These are phyloP conservation scores for Echria macrotheca DNA, from an alignment of 495 filamentous ascomycete species.

Conservation along the genomic window DNA sequence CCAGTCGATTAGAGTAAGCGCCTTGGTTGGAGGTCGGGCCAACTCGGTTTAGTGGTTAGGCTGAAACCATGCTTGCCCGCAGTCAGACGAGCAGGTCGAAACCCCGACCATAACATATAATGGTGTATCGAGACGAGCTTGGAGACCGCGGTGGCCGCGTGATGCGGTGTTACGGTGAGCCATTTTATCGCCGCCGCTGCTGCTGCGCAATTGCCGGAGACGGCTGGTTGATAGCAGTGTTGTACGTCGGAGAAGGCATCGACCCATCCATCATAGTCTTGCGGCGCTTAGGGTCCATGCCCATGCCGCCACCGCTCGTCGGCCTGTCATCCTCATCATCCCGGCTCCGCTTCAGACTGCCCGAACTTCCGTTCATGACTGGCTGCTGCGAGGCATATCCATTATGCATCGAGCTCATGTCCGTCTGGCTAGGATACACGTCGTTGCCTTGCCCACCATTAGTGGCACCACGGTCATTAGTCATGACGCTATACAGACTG, in stretches of 20 bases:
- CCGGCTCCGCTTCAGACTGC: slow-evolving; percentile 73
- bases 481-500: slow-evolving; percentile 86
- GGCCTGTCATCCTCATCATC: slow-evolving; percentile 72
- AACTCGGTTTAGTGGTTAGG: too few species aligned
- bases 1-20: too few species aligned
- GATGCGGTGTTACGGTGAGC: too few species aligned
- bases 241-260: slow-evolving; percentile 41
- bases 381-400: slow-evolving; percentile 51
- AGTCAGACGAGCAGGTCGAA: slow-evolving; percentile 5
- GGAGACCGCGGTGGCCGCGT: too few species aligned
- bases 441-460: slow-evolving; percentile 62
- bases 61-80: too few species aligned
- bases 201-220: slow-evolving; percentile 32
- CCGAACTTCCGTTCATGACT: slow-evolving; percentile 60
- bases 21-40: too few species aligned
- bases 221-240: slow-evolving; percentile 39
- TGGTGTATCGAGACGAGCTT: too few species aligned
- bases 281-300: slow-evolving; percentile 72
- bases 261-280: slow-evolving; percentile 64
- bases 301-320: slow-evolving; percentile 52
- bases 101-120: slow-evolving; percentile 13
- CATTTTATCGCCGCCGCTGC: slow-evolving; percentile 29
- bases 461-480: slow-evolving; percentile 66
- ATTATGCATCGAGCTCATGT: slow-evolving; percentile 55
- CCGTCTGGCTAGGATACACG: slow-evolving; percentile 60